A percentile compares a stretch with the other conserved stretches of the same genome.
phyloP scores from a whole-genome alignment of 1,284 basidiomycete species.

The Heterobasidion irregulare region DNA sequence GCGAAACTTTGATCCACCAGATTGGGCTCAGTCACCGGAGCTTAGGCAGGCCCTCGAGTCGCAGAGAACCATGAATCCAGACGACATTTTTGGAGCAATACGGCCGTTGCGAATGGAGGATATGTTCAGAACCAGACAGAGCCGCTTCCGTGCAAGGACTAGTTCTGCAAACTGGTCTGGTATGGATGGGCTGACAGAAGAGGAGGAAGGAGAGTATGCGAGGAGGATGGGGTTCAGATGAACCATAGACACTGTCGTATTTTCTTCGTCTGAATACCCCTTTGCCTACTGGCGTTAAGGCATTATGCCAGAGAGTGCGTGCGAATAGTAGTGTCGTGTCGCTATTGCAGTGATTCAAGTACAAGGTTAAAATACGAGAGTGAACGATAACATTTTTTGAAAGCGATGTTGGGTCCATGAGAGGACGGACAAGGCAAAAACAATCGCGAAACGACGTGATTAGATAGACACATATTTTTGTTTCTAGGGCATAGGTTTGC shows the following conservation, averaged over 20 bases:
- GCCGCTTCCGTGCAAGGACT: conserved; percentile 79
- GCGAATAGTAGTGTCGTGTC: neutral
- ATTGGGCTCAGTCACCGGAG: conserved; percentile 89
- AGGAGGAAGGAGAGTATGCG: conserved; percentile 83
- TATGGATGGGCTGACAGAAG: conserved; percentile 71
- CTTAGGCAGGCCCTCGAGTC: conserved; percentile 68
- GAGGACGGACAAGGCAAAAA: neutral
- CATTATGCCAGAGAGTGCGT: too few species aligned
- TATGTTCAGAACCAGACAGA: conserved; percentile 66
- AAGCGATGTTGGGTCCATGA: neutral
- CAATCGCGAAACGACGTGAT: neutral
- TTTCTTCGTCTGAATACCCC: neutral
- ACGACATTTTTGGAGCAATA: conserved; percentile 86
- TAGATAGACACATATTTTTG: too few species aligned
- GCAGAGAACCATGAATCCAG: conserved; percentile 83
- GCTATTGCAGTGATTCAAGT: neutral
- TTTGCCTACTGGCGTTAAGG: too few species aligned
- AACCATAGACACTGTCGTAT: conserved; percentile 3
- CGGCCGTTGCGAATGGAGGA: conserved; percentile 83
- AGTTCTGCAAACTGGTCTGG: conserved; percentile 94
- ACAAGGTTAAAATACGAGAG: too few species aligned
- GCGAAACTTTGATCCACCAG: conserved; percentile 64
- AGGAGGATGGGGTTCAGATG: conserved; percentile 77
- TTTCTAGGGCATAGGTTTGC: too few species aligned
- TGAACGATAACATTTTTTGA: too few species aligned